These are phyloP conservation scores for Neurospora sp. DNA, from an alignment of 495 filamentous ascomycete genomes.

Conservation along the genomic window DNA sequence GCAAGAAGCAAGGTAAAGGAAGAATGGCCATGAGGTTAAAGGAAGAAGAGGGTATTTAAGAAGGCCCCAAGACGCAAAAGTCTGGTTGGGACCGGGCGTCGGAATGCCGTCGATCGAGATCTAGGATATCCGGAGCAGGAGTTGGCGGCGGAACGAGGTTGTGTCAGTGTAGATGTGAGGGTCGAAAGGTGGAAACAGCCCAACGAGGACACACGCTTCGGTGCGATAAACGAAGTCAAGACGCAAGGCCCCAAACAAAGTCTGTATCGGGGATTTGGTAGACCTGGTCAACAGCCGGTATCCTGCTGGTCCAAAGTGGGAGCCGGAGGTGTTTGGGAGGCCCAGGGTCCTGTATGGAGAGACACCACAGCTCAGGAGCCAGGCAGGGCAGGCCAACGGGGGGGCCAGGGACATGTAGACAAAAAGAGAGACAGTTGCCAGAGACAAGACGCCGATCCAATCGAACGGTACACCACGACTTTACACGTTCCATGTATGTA, in stretches of 20 bases:
- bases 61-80: background rate
- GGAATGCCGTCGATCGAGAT: conserved; percentile 2
- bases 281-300: background rate
- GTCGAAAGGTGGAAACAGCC: background rate
- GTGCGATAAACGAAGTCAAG: conserved; percentile 4
- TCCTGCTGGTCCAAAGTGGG: background rate
- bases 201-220: background rate
- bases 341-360: background rate
- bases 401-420: background rate
- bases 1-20: background rate
- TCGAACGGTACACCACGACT: background rate
- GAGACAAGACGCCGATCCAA: background rate
- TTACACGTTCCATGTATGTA: background rate
- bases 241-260: background rate
- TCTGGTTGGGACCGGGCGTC: background rate
- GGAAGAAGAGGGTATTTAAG: conserved; percentile 5
- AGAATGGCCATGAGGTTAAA: background rate
- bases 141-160: background rate
- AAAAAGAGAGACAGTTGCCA: background rate
- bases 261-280: background rate
- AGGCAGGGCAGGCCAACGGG: background rate
- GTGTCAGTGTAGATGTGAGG: background rate
- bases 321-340: background rate
- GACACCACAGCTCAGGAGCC: background rate
- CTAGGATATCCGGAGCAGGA: background rate